Conservation (phyloP, 371 early-diverging fungal species). For the Sporodiniella umbellata region DNA sequence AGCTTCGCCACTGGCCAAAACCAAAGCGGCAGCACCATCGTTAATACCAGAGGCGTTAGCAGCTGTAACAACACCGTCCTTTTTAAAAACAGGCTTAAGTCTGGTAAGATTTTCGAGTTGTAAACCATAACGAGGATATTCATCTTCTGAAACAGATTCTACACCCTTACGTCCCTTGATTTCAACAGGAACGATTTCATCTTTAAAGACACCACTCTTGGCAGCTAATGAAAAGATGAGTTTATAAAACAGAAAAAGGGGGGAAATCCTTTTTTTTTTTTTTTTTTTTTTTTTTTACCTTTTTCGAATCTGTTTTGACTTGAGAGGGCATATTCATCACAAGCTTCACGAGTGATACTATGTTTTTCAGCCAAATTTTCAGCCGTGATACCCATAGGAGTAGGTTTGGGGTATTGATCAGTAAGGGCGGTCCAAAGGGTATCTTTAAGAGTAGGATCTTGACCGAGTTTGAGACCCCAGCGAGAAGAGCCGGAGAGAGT, state of each 20-base stretch:
- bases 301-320: conserved; percentile 85
- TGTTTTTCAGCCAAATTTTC: conserved; percentile 91
- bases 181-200: conserved; percentile 87
- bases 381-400: conserved; percentile 96
- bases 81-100: conserved; percentile 87
- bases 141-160: conserved; percentile 72
- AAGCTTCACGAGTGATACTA: conserved; percentile 77
- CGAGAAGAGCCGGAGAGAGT: conserved; percentile 71
- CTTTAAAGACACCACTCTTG: conserved; percentile 69
- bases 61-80: conserved; percentile 91
- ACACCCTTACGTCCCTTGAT: conserved; percentile 75
- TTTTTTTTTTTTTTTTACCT: conserved; percentile 40
- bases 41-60: conserved; percentile 95
- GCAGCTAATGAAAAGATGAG: conserved; percentile 18
- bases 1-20: conserved; percentile 87
- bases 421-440: conserved; percentile 81
- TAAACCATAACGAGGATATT: conserved; percentile 87
- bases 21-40: conserved; percentile 93
- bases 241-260: not conserved
- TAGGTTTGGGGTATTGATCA: conserved; percentile 81
- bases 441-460: conserved; percentile 86
- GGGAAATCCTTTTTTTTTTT: not conserved
- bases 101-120: conserved; percentile 77
- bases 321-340: conserved; percentile 82
- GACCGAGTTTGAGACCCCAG: conserved; percentile 84